These are phyloP conservation scores for Cynara cardunculus DNA, from an alignment of 129 eudicot genomes.

Conservation along the genomic window DNA sequence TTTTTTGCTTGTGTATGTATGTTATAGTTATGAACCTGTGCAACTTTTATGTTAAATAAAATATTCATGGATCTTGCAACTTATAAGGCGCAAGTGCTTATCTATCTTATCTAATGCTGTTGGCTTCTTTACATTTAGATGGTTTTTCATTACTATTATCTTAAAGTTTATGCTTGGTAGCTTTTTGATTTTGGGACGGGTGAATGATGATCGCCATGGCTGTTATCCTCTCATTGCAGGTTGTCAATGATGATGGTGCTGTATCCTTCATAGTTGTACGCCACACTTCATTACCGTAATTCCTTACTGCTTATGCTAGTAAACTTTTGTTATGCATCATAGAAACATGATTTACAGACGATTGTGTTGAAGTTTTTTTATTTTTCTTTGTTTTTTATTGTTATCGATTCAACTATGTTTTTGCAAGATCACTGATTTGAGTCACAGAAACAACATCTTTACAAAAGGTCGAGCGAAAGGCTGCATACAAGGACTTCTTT, in stretches of 20 bases:
- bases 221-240: conserved; percentile 46
- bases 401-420: not conserved
- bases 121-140: not conserved
- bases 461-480: too few species aligned
- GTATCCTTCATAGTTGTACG: conserved; percentile 56
- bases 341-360: not conserved
- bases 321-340: not conserved
- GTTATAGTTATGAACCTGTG: not conserved
- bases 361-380: not conserved
- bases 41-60: not conserved
- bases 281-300: not conserved
- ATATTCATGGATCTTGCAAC: not conserved
- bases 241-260: conserved; percentile 95
- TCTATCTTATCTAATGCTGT: not conserved
- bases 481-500: too few species aligned
- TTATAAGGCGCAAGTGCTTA: not conserved
- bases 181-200: not conserved
- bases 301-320: not conserved
- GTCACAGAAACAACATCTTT: not conserved
- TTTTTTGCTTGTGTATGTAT: not conserved
- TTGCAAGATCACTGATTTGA: not conserved
- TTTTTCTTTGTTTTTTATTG: not conserved
- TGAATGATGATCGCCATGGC: not conserved
- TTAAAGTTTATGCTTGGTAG: not conserved
- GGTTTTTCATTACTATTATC: not conserved